Base-by-base conservation (phyloP, 2,329 filamentous ascomycete genomes). In the Arthroderma uncinatum region DNA sequence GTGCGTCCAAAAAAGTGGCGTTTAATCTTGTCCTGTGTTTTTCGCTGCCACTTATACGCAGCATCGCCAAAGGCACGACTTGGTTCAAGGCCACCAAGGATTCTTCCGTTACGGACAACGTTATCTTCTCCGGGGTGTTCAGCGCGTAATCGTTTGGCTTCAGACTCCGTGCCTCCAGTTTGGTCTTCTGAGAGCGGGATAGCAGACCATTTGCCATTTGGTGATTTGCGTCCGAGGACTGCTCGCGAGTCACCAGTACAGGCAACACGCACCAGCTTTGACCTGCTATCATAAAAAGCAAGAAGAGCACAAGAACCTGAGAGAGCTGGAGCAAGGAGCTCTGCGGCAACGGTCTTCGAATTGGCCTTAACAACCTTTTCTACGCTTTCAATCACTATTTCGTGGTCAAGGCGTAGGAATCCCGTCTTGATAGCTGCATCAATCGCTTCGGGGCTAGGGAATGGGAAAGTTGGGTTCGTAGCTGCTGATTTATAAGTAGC, bases 271-370 rank as follows among this genome's bases (percentile, higher is more conserved):
- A 98, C 79, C 40, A 93, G 83, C 68, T 95, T 90, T 44, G 87
- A 87, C 54, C 82, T 81, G 67, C 84, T 91, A 70, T 98, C 92
- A 73, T 97, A 98, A 74, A 98, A 98, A 5, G 90, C 95, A 8
- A 98, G 80, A 4, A 98, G 82, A 40, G 93, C 94, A 69, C 93
- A 98, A 1, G 94, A 97, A n/a, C 93, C 93, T 1, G 93, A 96
- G 23, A 97, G 78, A 5, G 93, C 94, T 7, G 93, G 93, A 8
- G 91, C 91, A 12, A 98, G 82, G 5, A 95, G 79, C 73, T 97
- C 91, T 3, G 93, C 92, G 2, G 92, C 93, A 16, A 89, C 84
- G n/a, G 85, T 81, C 73, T 95, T 95, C 28, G 89, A 93, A 64
- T 91, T 88, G 14, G 86, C 84, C 69, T 94, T 90, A 64, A 94